Evolutionary conservation across 2,329 filamentous ascomycete genomes (phyloP), one percentile per base, ranked within the genome.

Genomic region (Bipolaris zeicola): DNA sequence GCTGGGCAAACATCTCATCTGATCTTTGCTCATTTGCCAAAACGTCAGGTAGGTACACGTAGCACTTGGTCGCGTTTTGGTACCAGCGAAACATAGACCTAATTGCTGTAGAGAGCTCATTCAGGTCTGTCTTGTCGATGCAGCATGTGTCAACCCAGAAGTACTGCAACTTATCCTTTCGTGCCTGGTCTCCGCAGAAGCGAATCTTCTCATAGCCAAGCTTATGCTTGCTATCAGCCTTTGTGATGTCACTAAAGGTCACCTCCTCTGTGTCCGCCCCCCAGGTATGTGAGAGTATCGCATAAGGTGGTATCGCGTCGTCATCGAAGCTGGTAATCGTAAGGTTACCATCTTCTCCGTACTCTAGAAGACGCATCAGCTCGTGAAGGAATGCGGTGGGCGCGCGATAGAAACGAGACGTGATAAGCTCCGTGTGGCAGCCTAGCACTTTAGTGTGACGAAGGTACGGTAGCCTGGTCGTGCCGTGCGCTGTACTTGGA

Each of bases 241-340:
- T 22, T 28, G 18, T 34, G 10, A 68, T 10, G 47, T 71, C 64
- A 41, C 57, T 24, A 49, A 67, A 70, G 33, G 44, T 63, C 26
- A 73, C 60, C 52, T 74, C 71, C n/a, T 69, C 67, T n/a, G 39
- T 45, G 16, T 68, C 60, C 2, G 61, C 58, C 45, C 49, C 50
- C 70, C 70, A 74, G 13, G 16, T 34, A 61, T 70, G 57, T 69
- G 72, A 74, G 69, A 26, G 67, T 68, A 57, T 75, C 68, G 46
- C 46, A 26, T 55, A 55, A 10, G n/a, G 26, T 8, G 50, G 56
- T 50, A 20, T 57, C 22, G 14, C 37, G 18, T 26, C 31, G 6
- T 44, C 42, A 16, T 45, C 7, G 31, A 50, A 52, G 14, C 41
- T 24, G 31, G 41, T 48, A 16, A 61, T 59, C 3, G 20, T 46